A percentile compares a stretch with the other conserved stretches of the same genome.
These are phyloP conservation scores for Aspergillus hiratsukae DNA, from an alignment of 2,329 filamentous ascomycete species.

Conservation along the genomic window DNA sequence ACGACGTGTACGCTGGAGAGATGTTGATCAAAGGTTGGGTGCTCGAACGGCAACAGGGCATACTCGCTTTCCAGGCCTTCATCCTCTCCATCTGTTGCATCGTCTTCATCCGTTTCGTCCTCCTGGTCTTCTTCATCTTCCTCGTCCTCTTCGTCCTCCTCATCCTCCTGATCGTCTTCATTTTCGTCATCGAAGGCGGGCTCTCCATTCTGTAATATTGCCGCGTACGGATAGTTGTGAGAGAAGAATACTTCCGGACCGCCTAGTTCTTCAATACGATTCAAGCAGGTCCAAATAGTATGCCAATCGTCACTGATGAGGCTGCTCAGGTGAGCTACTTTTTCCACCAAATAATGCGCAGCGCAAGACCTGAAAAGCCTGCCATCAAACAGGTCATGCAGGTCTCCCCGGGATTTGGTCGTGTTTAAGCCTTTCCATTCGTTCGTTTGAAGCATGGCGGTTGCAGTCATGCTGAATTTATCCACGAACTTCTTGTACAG, in stretches of 20 bases:
- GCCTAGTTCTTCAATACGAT: background rate
- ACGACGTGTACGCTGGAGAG: conserved; percentile 15
- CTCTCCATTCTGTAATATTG: background rate
- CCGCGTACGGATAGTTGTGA: background rate
- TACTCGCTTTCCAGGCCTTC: background rate
- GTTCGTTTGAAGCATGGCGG: background rate
- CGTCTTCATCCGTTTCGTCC: background rate
- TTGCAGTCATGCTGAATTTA: background rate
- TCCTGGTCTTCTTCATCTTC: background rate
- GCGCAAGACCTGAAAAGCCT: background rate
- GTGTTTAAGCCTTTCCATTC: background rate
- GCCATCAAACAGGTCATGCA: conserved; percentile 2
- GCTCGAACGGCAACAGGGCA: conserved; percentile 12
- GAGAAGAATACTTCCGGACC: background rate
- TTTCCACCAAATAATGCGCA: background rate
- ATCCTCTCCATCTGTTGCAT: background rate
- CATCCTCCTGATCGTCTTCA: background rate
- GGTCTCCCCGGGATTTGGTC: background rate
- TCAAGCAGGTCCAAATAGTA: background rate
- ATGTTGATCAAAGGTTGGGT: conserved; percentile 18
- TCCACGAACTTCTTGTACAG: background rate
- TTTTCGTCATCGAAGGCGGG: background rate
- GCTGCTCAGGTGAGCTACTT: background rate
- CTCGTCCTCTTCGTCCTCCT: background rate
- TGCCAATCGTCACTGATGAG: background rate